Conservation (phyloP, 495 filamentous ascomycete species). For the Extremus antarcticus region DNA sequence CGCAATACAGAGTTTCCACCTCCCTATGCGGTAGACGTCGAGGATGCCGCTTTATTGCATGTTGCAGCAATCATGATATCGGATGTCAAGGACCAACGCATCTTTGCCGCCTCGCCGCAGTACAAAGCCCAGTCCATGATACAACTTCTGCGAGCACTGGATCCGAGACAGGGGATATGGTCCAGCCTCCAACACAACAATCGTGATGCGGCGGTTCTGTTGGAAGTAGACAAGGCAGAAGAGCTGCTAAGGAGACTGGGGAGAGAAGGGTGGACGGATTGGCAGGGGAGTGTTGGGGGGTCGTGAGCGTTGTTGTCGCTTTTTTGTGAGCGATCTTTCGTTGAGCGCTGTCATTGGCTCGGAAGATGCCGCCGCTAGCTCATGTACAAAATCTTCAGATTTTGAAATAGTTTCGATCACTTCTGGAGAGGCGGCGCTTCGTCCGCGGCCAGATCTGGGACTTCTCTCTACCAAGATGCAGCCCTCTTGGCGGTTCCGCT, state of each 20-base stretch:
- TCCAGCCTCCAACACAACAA: slow-evolving; percentile 20
- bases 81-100: slow-evolving; percentile 33
- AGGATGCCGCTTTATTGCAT: slow-evolving; percentile 39
- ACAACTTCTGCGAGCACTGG: slow-evolving; percentile 24
- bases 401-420: too few relatives aligned
- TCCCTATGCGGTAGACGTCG: slow-evolving; percentile 34
- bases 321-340: too few relatives aligned
- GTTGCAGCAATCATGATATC: slow-evolving; percentile 36
- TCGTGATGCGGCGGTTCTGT: slow-evolving; percentile 21
- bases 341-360: too few relatives aligned
- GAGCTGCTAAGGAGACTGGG: slow-evolving; percentile 30
- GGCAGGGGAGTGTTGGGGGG: slow-evolving; percentile 15
- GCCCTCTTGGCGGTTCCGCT: too few relatives aligned
- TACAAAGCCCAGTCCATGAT: slow-evolving; percentile 32
- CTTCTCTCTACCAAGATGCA: too few relatives aligned
- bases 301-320: slow-evolving; percentile 9
- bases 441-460: too few relatives aligned
- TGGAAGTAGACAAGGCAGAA: slow-evolving; percentile 16
- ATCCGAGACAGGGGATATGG: slow-evolving; percentile 24
- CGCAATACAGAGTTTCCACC: background rate
- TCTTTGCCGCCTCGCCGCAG: slow-evolving; percentile 35
- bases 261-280: slow-evolving; percentile 12
- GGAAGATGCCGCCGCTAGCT: too few relatives aligned
- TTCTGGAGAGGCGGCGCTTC: too few relatives aligned
- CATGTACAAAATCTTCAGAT: too few relatives aligned